Evolutionary conservation across 1,139 yeast genomes (phyloP).

Genomic region (Nakaseomyces delphensis): DNA sequence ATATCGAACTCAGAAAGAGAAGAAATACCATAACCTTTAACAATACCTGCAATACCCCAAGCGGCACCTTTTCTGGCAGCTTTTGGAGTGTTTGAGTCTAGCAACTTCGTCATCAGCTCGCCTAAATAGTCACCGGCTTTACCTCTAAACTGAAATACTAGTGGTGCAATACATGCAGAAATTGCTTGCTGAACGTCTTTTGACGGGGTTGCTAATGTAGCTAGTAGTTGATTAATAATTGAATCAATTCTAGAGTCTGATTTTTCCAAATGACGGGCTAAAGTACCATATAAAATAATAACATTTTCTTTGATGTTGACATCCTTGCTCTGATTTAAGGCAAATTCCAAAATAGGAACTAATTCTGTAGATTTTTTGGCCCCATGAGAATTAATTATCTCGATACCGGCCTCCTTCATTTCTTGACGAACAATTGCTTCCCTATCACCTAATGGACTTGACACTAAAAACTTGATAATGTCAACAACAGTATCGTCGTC

Average conservation of each 20-base stretch:
- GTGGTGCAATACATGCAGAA: constrained; percentile 75
- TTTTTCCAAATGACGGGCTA: constrained; percentile 68
- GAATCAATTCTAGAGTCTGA: constrained; percentile 55
- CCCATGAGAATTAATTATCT: constrained; percentile 59
- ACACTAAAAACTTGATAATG: constrained; percentile 51
- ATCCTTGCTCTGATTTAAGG: constrained; percentile 38
- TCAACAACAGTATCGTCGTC: constrained; percentile 36
- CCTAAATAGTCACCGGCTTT: constrained; percentile 49
- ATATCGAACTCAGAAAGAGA: constrained; percentile 69
- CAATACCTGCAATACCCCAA: constrained; percentile 88
- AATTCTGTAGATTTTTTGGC: constrained; percentile 54
- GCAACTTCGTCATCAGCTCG: constrained; percentile 48
- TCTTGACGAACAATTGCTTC: constrained; percentile 69
- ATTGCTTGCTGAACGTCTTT: constrained; percentile 84
- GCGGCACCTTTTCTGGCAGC: constrained; percentile 87
- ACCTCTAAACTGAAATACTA: constrained; percentile 51
- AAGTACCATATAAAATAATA: constrained; percentile 77
- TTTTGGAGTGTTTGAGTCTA: constrained; percentile 39
- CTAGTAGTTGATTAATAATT: constrained; percentile 61
- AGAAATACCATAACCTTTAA: constrained; percentile 79
- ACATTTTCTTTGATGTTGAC: constrained; percentile 70
- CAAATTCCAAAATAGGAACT: constrained; percentile 66
- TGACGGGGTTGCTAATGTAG: constrained; percentile 77
- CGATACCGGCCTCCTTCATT: constrained; percentile 82
- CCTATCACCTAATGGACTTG: constrained; percentile 63